These are phyloP conservation scores for Tinospora cordifolia DNA, from an alignment of 164 flowering plant genomes.

Conservation along the genomic window DNA sequence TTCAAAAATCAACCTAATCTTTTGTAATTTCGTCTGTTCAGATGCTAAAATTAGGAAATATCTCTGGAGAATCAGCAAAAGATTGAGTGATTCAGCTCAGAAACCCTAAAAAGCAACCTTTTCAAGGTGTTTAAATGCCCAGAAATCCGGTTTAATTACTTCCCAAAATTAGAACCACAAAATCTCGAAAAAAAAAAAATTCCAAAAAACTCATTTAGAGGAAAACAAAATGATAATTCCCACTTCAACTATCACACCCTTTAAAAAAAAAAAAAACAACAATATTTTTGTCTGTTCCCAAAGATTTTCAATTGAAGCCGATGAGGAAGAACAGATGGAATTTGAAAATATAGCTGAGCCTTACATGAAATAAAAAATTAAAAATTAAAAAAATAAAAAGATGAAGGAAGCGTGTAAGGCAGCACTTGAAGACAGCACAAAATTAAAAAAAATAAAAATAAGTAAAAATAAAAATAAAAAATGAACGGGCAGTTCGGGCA, in stretches of 20 bases:
- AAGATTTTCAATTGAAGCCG: no score
- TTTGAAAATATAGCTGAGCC: background rate
- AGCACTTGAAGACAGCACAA: background rate
- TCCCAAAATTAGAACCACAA: background rate
- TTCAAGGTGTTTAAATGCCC: background rate
- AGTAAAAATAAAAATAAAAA: background rate
- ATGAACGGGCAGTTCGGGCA: slow-evolving; percentile 23
- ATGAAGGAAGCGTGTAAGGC: slow-evolving; percentile 4
- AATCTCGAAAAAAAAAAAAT: background rate
- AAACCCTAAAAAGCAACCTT: slow-evolving; percentile 1
- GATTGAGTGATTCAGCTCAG: background rate
- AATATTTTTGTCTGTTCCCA: background rate
- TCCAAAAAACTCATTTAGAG: no score
- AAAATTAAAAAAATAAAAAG: no score
- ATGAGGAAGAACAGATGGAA: no score
- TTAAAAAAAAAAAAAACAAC: no score
- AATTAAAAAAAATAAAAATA: background rate
- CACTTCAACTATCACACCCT: background rate
- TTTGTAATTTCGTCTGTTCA: background rate
- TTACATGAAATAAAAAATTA: background rate
- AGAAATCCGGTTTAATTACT: background rate
- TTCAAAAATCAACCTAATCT: background rate
- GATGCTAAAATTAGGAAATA: background rate
- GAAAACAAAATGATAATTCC: no score
- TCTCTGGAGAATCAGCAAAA: background rate